Evolutionary conservation across 768 basidiomycete genomes (phyloP).

Genomic region (Lentinula sp.): DNA sequence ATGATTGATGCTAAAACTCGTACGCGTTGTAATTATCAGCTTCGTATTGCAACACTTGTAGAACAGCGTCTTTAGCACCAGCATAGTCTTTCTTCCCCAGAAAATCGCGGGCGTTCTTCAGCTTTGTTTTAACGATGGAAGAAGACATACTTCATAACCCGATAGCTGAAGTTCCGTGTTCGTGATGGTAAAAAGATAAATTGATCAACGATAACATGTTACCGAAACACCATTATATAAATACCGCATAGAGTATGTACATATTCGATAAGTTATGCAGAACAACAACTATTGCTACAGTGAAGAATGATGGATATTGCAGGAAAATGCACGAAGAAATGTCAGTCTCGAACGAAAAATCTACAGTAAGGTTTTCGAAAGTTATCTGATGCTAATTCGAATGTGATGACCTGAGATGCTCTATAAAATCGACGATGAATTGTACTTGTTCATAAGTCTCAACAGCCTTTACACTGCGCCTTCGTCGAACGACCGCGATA

Average conservation of each 20-base stretch:
- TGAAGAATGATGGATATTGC: background rate
- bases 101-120: conserved; percentile 75
- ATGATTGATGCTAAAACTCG: conserved; percentile 20
- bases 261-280: background rate
- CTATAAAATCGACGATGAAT: conserved; percentile 74
- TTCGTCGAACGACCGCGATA: conserved; percentile 64
- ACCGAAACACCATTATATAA: too few relatives aligned
- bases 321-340: background rate
- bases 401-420: conserved; percentile 35
- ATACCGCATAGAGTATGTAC: too few relatives aligned
- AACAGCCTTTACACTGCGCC: conserved; percentile 85
- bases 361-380: background rate
- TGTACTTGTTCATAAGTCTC: conserved; percentile 92
- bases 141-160: conserved; percentile 26
- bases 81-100: conserved; percentile 71
- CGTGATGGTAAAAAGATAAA: background rate
- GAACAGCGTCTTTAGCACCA: conserved; percentile 59
- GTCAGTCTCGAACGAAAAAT: background rate
- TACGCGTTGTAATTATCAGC: conserved; percentile 86
- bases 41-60: conserved; percentile 67
- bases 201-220: background rate
- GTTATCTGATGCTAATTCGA: background rate
- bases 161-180: background rate
- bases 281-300: conserved; percentile 1
- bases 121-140: conserved; percentile 53